Base-by-base conservation (phyloP, 768 basidiomycete species). In the Suillus tomentosus region DNA sequence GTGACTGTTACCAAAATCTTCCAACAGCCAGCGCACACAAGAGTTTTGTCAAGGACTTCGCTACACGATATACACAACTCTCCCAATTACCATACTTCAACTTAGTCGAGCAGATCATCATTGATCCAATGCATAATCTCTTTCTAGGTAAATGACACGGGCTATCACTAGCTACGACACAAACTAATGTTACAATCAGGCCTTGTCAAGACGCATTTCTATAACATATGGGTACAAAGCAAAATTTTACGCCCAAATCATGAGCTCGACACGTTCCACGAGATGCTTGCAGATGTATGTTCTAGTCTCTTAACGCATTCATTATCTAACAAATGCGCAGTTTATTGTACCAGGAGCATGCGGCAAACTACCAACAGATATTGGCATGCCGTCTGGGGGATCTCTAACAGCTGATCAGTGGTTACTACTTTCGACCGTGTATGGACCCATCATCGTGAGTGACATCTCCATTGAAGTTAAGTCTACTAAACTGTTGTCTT, bases 381-480 rank as follows among this genome's bases (percentile, higher is more conserved):
- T 75, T 10, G 72, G 76, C n/a, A 72, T 69, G 58, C 77, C 77
- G 1, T 70, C 73, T 7, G 0, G 77, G 24, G 76, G 77, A 11
- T 76, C 73, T 3, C 66, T 78, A 3, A 77, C 73, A 11, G 78
- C 77, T 3, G 78, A 79, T 60, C 72, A 77, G 53, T 76, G 77
- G 79, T 65, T 73, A 1, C 39, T 76, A 11, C 65, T 76, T 2
- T 67, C 69, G 0, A 74, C 70, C 0, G 67, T 77, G 22, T 67
- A 76, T 37, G 72, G 71, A 27, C 27, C 27, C 27, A 27, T 27
- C 27, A 27, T 27, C 27, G 27, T 27, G 27, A 27, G 27, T 27
- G 27, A 27, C 27, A 3, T 27, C 27, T 27, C 3, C 27, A 27
- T 27, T 27, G 27, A 27, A 27, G 2, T 27, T 27, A 27, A 27